A percentile compares a stretch with the other conserved stretches of the same genome.
Conservation (phyloP, 2,329 filamentous ascomycete genomes). For the Colletotrichum agaves region DNA sequence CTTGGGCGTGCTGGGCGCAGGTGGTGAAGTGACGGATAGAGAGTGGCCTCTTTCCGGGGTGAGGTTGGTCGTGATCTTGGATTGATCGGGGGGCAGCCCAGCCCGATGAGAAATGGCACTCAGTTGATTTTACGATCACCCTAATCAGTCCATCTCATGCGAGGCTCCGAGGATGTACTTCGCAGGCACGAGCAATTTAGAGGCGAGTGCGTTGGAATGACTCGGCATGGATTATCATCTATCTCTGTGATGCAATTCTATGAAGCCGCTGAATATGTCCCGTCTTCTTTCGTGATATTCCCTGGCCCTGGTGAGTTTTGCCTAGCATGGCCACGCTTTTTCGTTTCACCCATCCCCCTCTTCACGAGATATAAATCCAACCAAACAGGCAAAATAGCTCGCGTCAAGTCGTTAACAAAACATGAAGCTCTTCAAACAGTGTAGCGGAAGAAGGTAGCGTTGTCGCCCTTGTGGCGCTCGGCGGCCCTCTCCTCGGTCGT, state of each 20-base stretch:
- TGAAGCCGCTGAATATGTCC: background rate
- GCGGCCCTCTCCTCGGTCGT: conserved; percentile 62
- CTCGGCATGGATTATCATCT: conserved; percentile 2
- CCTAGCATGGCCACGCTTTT: background rate
- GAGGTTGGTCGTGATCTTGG: too few species aligned
- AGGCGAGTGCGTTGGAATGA: background rate
- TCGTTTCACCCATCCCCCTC: background rate
- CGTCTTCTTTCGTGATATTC: background rate
- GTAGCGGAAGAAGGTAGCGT: conserved; percentile 66
- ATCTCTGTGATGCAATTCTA: conserved; percentile 6
- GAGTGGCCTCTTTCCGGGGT: too few species aligned
- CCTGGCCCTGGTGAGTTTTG: background rate
- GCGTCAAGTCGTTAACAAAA: background rate
- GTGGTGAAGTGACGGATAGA: background rate
- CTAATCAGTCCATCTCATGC: too few species aligned
- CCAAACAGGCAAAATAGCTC: background rate
- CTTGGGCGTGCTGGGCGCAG: background rate
- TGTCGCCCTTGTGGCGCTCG: conserved; percentile 66
- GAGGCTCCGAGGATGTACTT: too few species aligned
- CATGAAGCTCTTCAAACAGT: conserved; percentile 51
- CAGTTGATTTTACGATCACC: too few species aligned
- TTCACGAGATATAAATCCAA: background rate
- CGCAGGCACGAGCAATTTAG: background rate
- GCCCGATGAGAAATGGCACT: too few species aligned
- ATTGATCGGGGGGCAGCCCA: too few species aligned